Percentiles rank a stretch among this genome's conserved stretches.
phyloP scores from a whole-genome alignment of 228 moss, liverwort and hornwort species.

The Sphagnum fallax region DNA sequence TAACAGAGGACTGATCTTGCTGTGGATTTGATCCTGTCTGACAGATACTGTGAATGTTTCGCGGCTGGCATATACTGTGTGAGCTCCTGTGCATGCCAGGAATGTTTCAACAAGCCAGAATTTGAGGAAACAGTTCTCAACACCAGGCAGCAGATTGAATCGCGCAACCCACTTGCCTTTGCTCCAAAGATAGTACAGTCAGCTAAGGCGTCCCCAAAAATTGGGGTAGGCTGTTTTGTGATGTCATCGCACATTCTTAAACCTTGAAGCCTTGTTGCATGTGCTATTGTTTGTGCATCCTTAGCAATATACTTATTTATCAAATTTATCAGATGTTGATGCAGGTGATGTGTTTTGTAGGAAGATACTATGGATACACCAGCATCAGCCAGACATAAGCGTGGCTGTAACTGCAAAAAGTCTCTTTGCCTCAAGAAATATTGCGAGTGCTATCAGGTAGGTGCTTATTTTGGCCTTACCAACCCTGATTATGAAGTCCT shows the following conservation, averaged over 20 bases:
- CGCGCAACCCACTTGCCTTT: conserved; percentile 94
- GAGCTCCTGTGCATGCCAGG: conserved; percentile 91
- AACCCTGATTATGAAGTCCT: no score
- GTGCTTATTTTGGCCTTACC: neutral
- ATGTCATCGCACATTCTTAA: neutral
- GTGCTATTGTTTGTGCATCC: neutral
- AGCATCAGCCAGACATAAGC: conserved; percentile 90
- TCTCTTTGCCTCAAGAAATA: conserved; percentile 95
- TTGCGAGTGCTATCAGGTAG: conserved; percentile 98
- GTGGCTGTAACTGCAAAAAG: conserved; percentile 99
- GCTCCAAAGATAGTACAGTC: conserved; percentile 90
- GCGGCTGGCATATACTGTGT: conserved; percentile 93
- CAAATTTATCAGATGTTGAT: neutral
- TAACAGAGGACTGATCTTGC: neutral
- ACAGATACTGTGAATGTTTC: conserved; percentile 97
- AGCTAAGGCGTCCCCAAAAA: conserved; percentile 64
- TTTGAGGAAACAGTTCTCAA: conserved; percentile 75
- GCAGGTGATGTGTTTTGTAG: conserved; percentile 24
- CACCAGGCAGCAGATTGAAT: conserved; percentile 83
- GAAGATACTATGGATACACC: conserved; percentile 82
- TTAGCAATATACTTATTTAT: neutral
- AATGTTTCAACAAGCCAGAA: conserved; percentile 98
- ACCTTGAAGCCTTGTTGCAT: neutral
- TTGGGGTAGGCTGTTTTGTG: conserved; percentile 42
- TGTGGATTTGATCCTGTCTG: neutral